Percentiles rank a stretch among this genome's conserved stretches.
Conservation (phyloP, 805 yeast species). For the Teunomyces funiuensis region DNA sequence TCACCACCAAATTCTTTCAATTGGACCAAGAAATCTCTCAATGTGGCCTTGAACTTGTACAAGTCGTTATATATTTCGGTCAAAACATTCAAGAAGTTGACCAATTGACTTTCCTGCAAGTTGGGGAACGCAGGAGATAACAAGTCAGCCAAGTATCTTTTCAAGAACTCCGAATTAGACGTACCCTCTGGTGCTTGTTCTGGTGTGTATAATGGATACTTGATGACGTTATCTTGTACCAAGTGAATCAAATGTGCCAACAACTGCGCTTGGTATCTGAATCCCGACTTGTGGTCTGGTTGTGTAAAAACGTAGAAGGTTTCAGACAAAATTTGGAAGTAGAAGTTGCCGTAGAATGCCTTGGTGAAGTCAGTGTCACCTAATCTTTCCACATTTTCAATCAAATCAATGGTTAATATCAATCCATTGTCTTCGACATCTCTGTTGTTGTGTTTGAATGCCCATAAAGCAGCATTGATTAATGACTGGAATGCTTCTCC, state of each 20-base stretch:
- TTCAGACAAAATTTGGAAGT: constrained; percentile 86
- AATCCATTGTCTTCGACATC: constrained; percentile 95
- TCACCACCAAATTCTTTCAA: constrained; percentile 95
- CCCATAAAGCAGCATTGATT: constrained; percentile 95
- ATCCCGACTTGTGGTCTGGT: constrained; percentile 97
- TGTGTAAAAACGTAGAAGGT: constrained; percentile 92
- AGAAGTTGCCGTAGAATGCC: constrained; percentile 85
- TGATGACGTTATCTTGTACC: constrained; percentile 73
- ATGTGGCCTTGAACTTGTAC: constrained; percentile 71
- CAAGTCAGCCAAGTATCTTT: constrained; percentile 78
- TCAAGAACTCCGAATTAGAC: constrained; percentile 72
- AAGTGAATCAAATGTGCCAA: constrained; percentile 80
- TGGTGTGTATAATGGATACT: constrained; percentile 74
- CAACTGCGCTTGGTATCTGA: constrained; percentile 80
- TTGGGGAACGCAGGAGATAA: constrained; percentile 90
- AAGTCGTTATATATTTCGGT: constrained; percentile 72
- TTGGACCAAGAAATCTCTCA: constrained; percentile 95
- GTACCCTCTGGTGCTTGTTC: constrained; percentile 86
- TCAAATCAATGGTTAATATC: constrained; percentile 75
- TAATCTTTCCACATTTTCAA: constrained; percentile 78
- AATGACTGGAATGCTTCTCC: constrained; percentile 89
- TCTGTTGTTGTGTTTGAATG: constrained; percentile 94
- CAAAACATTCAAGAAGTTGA: constrained; percentile 77
- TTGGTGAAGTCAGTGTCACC: constrained; percentile 72
- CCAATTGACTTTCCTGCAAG: constrained; percentile 77